These are phyloP conservation scores for Botrytis cinerea DNA, from an alignment of 2,329 filamentous ascomycete genomes.

Conservation along the genomic window DNA sequence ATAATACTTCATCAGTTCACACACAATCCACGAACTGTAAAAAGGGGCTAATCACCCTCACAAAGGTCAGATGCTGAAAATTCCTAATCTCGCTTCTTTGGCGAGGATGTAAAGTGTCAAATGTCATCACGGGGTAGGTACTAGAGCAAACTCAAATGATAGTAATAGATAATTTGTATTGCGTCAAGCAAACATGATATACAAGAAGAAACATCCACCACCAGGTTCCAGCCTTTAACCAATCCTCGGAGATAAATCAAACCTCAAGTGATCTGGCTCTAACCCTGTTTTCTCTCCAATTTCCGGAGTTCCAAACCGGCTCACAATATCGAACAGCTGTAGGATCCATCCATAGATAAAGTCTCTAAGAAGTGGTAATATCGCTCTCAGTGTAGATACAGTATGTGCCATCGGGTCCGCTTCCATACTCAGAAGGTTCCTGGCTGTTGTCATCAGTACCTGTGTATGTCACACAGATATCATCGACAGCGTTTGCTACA, in stretches of 20 bases:
- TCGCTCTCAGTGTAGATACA: slow-evolving; percentile 35
- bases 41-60: not conserved
- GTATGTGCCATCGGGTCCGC: slow-evolving; percentile 44
- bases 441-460: slow-evolving; percentile 43
- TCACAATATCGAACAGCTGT: not conserved
- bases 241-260: not conserved
- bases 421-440: slow-evolving; percentile 44
- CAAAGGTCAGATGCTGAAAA: not conserved
- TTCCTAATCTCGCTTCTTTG: not conserved
- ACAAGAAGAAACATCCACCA: slow-evolving; percentile 1
- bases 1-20: not conserved
- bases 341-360: not conserved
- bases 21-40: not conserved
- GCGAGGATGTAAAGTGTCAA: not conserved
- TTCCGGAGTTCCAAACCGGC: not conserved
- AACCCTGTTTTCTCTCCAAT: not conserved
- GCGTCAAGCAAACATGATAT: slow-evolving; percentile 6
- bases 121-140: not conserved
- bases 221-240: not conserved
- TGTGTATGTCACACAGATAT: slow-evolving; percentile 39
- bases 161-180: not conserved
- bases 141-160: not conserved
- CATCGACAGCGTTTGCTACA: slow-evolving; percentile 32
- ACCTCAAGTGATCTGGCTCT: not conserved
- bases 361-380: not conserved